Base-by-base conservation (phyloP, 257 asterid species). In the Capsicum rhomboideum region DNA sequence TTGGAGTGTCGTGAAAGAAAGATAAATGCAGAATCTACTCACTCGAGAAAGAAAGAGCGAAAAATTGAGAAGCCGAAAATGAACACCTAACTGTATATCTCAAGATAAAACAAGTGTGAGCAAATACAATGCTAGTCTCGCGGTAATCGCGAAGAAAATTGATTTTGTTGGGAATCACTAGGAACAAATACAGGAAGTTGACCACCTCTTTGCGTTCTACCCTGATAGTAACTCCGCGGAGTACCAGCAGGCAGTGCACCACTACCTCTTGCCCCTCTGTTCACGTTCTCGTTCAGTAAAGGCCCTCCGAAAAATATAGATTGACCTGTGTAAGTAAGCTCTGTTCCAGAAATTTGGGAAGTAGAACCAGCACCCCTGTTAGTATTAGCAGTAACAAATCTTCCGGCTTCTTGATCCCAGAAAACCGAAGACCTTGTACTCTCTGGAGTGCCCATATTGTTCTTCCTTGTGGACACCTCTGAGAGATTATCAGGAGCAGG, bases 111-210 rank as follows among this genome's bases (percentile, higher is more conserved):
- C 59, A 28, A 29, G 79, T 67, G 10, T 20, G 28, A 20, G 50
- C 26, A 68, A 82, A n/a, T 84, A 87, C 74, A 80, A 50, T 83
- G 54, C 31, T 79, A 82, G 79, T 52, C 77, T 87, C 61, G 84
- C 52, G 85, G 90, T 80, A 82, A 85, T 80, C 92, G 55, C 26
- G 96, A 89, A 46, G 96, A 84, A 81, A 89, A 90, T 66, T 91
- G 94, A 75, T 90, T 91, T 84, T 90, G 94, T 91, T 90, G 95
- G 84, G 94, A 88, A 83, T 95, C 98, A 80, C 98, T 93, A 0
- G 98, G 98, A 53, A 95, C 98, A 85, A 93, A 95, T 12, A 95
- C 98, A 40, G 98, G 98, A 74, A 95, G 97, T 90, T 95, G 98
- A 42, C 98, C 98, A 40, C 96, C 98, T 54, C 97, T 90, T 91